Evolutionary conservation across 306 rosid genomes (phyloP).

Genomic region (Pyrus betulifolia): DNA sequence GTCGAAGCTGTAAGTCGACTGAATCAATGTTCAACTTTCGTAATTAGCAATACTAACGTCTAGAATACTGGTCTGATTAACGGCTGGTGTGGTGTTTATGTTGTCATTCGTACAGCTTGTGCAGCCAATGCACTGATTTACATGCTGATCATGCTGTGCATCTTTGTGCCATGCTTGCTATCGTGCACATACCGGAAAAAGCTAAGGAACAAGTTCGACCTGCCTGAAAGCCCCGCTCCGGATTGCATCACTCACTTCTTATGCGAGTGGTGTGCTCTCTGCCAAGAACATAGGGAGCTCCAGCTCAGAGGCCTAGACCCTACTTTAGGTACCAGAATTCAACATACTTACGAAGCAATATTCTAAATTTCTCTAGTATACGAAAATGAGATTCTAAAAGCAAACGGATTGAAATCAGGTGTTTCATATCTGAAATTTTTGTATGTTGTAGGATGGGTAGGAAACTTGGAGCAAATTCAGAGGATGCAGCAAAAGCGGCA

Average conservation of each 20-base stretch:
- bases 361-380: neutral
- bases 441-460: slow-evolving; percentile 20
- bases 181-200: slow-evolving; percentile 18
- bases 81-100: neutral
- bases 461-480: slow-evolving; percentile 6
- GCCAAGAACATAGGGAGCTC: slow-evolving; percentile 28
- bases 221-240: slow-evolving; percentile 17
- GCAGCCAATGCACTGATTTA: neutral
- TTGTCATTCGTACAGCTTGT: neutral
- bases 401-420: no score
- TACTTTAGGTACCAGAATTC: slow-evolving; percentile 7
- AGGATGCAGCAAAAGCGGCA: slow-evolving; percentile 1
- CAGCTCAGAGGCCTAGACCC: slow-evolving; percentile 21
- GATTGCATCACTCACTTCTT: slow-evolving; percentile 19
- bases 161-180: slow-evolving; percentile 15
- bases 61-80: neutral
- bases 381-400: no score
- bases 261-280: slow-evolving; percentile 23
- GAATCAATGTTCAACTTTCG: neutral
- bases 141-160: neutral
- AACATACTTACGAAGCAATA: neutral
- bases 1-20: neutral
- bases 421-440: neutral
- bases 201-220: slow-evolving; percentile 11
- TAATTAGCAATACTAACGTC: neutral